phyloP scores from a whole-genome alignment of 139 green algal species.

The Micractinium sp. region DNA sequence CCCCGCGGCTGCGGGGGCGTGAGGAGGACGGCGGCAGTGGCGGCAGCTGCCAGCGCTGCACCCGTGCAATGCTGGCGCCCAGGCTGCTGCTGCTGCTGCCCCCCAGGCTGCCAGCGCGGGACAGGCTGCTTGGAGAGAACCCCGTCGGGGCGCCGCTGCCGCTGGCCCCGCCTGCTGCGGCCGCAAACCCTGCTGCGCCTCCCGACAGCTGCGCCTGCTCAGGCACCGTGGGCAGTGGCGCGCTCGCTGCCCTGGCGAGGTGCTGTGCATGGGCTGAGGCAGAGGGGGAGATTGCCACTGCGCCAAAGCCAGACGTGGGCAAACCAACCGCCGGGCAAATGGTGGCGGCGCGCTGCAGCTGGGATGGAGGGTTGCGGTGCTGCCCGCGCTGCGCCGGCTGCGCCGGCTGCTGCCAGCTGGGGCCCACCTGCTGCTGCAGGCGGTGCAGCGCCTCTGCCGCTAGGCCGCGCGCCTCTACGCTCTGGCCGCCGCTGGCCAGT shows the following conservation, averaged over 20 bases:
- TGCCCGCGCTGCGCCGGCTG: neutral
- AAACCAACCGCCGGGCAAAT: too few relatives aligned
- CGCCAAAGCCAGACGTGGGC: too few relatives aligned
- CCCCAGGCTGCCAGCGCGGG: neutral
- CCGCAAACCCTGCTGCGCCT: neutral
- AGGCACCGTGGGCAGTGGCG: neutral
- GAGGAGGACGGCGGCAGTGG: neutral
- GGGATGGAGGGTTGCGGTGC: too few relatives aligned
- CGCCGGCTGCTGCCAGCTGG: neutral
- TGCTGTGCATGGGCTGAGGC: too few relatives aligned
- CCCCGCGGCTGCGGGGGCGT: too few relatives aligned
- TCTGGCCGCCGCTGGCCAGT: neutral
- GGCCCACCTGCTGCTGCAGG: neutral
- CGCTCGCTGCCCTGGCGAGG: neutral
- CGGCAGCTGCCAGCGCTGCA: neutral
- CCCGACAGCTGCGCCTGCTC: neutral
- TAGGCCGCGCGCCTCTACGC: neutral
- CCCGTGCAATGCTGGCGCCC: neutral
- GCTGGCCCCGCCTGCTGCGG: neutral
- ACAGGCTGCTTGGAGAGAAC: neutral
- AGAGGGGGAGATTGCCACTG: neutral
- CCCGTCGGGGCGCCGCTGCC: neutral
- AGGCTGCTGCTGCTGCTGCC: neutral
- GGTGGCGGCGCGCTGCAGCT: too few relatives aligned
- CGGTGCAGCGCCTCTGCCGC: neutral